A percentile compares a stretch with the other conserved stretches of the same genome.
phyloP scores from a whole-genome alignment of 495 filamentous ascomycete genomes.

The Podospora conica region DNA sequence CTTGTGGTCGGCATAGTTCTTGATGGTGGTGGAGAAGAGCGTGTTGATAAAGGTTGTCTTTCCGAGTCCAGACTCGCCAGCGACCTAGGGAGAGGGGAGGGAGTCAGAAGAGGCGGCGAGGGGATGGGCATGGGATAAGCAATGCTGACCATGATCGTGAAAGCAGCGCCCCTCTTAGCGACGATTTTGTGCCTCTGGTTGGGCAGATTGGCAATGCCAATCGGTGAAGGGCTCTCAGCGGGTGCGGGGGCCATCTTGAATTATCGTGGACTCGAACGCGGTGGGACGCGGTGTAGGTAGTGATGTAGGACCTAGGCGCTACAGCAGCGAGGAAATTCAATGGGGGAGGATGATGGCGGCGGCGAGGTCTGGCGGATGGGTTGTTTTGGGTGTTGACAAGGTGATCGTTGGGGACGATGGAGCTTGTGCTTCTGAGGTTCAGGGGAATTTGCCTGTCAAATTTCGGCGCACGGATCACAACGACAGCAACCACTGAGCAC shows the following conservation, averaged over 20 bases:
- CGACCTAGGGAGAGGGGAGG: conserved; percentile 55
- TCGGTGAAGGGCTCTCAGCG: conserved; percentile 81
- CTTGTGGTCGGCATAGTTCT: conserved; percentile 99
- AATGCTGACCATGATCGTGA: conserved; percentile 88
- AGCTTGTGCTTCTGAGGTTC: conserved; percentile 28
- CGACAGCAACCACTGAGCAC: conserved; percentile 1
- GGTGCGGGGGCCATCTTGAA: conserved; percentile 65
- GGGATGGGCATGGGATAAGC: neutral
- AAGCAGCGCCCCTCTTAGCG: conserved; percentile 95
- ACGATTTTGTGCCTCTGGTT: conserved; percentile 99
- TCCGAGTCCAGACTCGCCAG: conserved; percentile 95
- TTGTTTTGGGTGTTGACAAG: conserved; percentile 18
- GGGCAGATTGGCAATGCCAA: conserved; percentile 99
- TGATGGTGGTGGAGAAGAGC: conserved; percentile 98
- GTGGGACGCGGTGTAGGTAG: conserved; percentile 7
- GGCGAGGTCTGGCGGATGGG: conserved; percentile 13
- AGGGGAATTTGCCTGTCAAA: conserved; percentile 37
- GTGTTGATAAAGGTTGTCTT: conserved; percentile 99
- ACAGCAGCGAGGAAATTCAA: conserved; percentile 17
- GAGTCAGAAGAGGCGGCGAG: neutral
- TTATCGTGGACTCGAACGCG: conserved; percentile 10
- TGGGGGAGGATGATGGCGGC: conserved; percentile 12
- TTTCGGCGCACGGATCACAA: conserved; percentile 28
- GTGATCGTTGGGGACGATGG: conserved; percentile 16
- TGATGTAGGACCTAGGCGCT: conserved; percentile 13